Evolutionary conservation across 768 basidiomycete species (phyloP), one percentile per base, ranked within the genome.

Genomic region (Chalciporus pseudorubinellus): DNA sequence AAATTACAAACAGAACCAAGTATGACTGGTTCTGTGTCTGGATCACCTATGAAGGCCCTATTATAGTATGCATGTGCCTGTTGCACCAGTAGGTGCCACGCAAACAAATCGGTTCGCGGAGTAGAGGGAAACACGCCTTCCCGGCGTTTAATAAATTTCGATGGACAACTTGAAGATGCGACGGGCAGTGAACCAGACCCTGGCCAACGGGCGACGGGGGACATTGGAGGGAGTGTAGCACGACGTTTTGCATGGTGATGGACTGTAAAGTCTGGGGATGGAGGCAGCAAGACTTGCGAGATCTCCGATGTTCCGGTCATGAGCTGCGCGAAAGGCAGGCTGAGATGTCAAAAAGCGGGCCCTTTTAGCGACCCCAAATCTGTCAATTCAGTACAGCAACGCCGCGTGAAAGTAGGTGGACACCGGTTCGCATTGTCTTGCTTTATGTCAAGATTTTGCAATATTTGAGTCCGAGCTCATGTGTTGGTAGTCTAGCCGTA

Each of bases 301-400:
- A 36, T 34, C 11, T 20, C 31, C n/a, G n/a, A n/a, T n/a, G n/a
- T n/a, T n/a, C n/a, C n/a, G 31, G 10, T 31, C 12, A 9, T 28
- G 21, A 16, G 43, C 39, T 48, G 24, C 14, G 43, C 45, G 10
- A 31, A 31, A 31, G 29, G 29, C 21, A 16, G 21, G 9, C 38
- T 10, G 9, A 5, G 24, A 36, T 22, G 16, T 47, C 16, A 14
- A 31, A 34, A 50, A 53, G n/a, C 51, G 59, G 52, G 43, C 51
- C 19, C n/a, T 49, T 46, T 40, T 41, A 24, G 47, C 44, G 53
- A 61, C 66, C 66, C 66, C 56, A 70, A 70, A 67, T 59, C 68
- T 68, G 66, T 68, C 66, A 68, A 12, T 12, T 39, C 44, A 42
- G 36, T 20, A 59, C 58, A 64, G 59, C 47, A 53, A 55, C 58